Percentiles rank a stretch among this genome's conserved stretches.
Evolutionary conservation across 257 asterid species (phyloP).

Genomic region (Solanum ossicruentum): DNA sequence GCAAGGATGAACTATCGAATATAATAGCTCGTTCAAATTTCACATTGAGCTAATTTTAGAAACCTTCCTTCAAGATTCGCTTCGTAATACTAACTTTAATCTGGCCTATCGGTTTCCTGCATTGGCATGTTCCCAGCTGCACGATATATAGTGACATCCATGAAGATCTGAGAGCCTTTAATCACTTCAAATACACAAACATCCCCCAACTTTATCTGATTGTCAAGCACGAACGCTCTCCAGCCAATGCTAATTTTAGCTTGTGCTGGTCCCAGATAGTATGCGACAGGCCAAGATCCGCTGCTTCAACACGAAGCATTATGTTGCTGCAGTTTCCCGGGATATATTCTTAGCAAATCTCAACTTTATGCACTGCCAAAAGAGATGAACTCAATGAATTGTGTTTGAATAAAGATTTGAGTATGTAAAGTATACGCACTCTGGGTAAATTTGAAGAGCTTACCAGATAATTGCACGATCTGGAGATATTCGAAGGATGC

Average conservation of each 20-base stretch:
- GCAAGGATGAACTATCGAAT: background rate
- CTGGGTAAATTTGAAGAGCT: background rate
- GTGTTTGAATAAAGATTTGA: background rate
- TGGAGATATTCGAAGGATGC: background rate
- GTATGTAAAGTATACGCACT: background rate
- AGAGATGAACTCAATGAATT: background rate
- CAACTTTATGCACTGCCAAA: background rate
- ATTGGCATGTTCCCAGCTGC: background rate
- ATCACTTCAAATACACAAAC: conserved; percentile 8
- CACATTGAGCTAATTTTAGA: background rate
- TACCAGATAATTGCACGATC: background rate
- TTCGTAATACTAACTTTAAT: background rate
- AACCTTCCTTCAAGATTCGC: background rate
- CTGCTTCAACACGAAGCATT: background rate
- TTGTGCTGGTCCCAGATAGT: background rate
- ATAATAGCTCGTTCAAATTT: background rate
- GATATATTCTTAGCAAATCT: background rate
- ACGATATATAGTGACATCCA: background rate
- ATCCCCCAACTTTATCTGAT: conserved; percentile 1
- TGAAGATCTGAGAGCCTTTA: background rate
- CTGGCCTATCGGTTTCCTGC: background rate
- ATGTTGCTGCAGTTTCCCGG: background rate
- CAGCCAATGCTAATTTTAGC: background rate
- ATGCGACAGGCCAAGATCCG: background rate
- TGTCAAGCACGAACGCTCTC: conserved; percentile 4